Evolutionary conservation across 371 early-diverging fungal species (phyloP).

Genomic region (Lichtheimia hyalospora): DNA sequence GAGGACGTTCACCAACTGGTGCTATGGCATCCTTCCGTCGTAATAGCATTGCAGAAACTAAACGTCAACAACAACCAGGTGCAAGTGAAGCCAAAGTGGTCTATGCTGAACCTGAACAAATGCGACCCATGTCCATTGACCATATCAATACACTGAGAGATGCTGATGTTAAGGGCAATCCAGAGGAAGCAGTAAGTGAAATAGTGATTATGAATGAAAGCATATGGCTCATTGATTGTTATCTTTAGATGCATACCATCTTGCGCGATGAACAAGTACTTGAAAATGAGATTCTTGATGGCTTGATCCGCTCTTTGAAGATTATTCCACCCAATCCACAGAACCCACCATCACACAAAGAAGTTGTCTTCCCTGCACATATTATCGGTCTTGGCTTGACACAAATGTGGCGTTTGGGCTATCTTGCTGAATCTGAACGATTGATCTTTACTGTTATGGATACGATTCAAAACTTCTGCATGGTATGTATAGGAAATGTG

Average conservation of each 20-base stretch:
- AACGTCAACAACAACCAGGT: not conserved
- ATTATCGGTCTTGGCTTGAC: constrained; percentile 83
- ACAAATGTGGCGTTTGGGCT: constrained; percentile 87
- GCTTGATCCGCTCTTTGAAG: constrained; percentile 82
- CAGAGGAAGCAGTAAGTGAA: constrained; percentile 45
- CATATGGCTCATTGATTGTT: constrained; percentile 3
- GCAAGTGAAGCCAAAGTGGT: not conserved
- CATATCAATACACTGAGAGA: constrained; percentile 27
- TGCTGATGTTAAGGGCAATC: constrained; percentile 34
- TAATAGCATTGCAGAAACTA: constrained; percentile 24
- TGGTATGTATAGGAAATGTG: constrained; percentile 33
- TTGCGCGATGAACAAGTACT: constrained; percentile 69
- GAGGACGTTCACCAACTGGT: constrained; percentile 41
- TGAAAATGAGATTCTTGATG: constrained; percentile 86
- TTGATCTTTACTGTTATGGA: constrained; percentile 86
- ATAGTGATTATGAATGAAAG: constrained; percentile 8
- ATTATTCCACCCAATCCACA: constrained; percentile 88
- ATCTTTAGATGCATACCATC: constrained; percentile 44
- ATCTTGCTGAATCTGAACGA: constrained; percentile 76
- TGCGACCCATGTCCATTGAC: constrained; percentile 47
- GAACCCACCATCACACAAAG: constrained; percentile 75
- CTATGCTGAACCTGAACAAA: constrained; percentile 22
- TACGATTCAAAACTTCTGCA: constrained; percentile 77
- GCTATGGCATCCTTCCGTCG: constrained; percentile 30
- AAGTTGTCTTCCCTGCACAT: constrained; percentile 94